A percentile compares a stretch with the other conserved stretches of the same genome.
Conservation (phyloP, 352 stramenopile species). For the Globisporangium canariense region DNA sequence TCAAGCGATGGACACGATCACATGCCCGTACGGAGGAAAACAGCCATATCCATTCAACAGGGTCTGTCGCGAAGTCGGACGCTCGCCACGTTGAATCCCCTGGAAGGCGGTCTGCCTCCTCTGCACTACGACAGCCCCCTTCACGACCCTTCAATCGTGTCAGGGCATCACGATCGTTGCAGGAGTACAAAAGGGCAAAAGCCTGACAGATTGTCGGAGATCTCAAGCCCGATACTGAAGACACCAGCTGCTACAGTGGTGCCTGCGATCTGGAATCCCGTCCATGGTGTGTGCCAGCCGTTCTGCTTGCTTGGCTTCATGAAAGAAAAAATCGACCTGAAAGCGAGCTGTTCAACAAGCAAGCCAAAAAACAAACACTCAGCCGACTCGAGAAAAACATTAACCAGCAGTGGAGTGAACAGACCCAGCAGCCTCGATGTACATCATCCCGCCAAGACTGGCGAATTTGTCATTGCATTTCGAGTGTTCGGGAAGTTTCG, state of each 20-base stretch:
- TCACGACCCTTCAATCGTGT: conserved; percentile 12
- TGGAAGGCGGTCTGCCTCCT: conserved; percentile 2
- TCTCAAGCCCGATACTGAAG: conserved; percentile 14
- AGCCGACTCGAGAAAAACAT: conserved; percentile 8
- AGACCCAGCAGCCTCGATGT: neutral
- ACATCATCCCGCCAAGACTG: neutral
- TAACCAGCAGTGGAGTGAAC: neutral
- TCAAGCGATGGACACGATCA: neutral
- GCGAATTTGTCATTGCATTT: conserved; percentile 39
- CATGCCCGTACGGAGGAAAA: conserved; percentile 3
- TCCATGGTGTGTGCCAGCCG: conserved; percentile 72
- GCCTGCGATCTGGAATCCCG: conserved; percentile 62
- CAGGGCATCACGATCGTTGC: neutral
- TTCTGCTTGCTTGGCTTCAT: conserved; percentile 70
- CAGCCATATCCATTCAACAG: neutral
- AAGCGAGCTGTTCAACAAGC: neutral
- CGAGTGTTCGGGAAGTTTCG: conserved; percentile 75
- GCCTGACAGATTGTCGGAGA: conserved; percentile 20
- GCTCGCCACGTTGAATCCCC: neutral
- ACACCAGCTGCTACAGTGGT: conserved; percentile 4
- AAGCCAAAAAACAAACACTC: conserved; percentile 3
- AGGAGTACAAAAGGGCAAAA: conserved; percentile 22
- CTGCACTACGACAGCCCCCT: conserved; percentile 10
- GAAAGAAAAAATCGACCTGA: conserved; percentile 23
- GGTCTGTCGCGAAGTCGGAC: neutral